Percentiles rank a stretch among this genome's conserved stretches.
phyloP scores from a whole-genome alignment of 208 protist genomes.

The Vickermania spadyakhi region DNA sequence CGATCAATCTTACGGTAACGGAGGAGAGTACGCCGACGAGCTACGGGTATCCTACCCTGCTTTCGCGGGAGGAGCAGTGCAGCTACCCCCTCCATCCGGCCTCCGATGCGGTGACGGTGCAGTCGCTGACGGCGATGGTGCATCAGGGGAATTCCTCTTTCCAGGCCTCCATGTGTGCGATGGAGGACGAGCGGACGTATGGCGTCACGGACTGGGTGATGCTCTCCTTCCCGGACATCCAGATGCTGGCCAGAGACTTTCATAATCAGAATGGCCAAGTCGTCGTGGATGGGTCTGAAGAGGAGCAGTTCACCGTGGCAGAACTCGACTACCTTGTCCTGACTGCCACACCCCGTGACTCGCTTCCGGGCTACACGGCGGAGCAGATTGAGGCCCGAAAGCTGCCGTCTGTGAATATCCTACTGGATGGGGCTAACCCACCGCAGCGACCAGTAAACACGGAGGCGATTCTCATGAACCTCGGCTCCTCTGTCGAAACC shows the following conservation, averaged over 20 bases:
- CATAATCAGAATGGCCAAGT: slow-evolving; percentile 10
- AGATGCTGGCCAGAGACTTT: slow-evolving; percentile 19
- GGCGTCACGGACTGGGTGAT: slow-evolving; percentile 79
- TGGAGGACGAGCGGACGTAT: slow-evolving; percentile 42
- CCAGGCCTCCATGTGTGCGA: slow-evolving; percentile 37
- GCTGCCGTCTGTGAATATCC: slow-evolving; percentile 18
- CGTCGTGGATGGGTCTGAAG: slow-evolving; percentile 16
- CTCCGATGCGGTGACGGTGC: slow-evolving; percentile 11
- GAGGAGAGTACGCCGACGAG: not conserved
- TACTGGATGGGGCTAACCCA: slow-evolving; percentile 51
- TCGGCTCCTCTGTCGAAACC: not conserved
- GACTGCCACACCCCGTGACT: slow-evolving; percentile 1
- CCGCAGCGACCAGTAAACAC: slow-evolving; percentile 16
- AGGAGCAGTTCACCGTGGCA: slow-evolving; percentile 25
- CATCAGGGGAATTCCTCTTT: slow-evolving; percentile 6
- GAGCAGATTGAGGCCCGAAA: not conserved
- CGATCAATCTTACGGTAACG: slow-evolving; percentile 12
- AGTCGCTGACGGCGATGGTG: slow-evolving; percentile 11
- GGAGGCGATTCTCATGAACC: slow-evolving; percentile 42
- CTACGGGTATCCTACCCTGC: not conserved
- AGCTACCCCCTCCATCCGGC: not conserved
- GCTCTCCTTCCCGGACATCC: slow-evolving; percentile 39
- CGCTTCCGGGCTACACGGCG: slow-evolving; percentile 8
- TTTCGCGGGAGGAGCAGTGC: slow-evolving; percentile 1
- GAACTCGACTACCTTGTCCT: slow-evolving; percentile 67